Percentiles rank a stretch among this genome's conserved stretches.
These are phyloP conservation scores for Aureobasidium musti DNA, from an alignment of 2,329 filamentous ascomycete genomes.

Conservation along the genomic window DNA sequence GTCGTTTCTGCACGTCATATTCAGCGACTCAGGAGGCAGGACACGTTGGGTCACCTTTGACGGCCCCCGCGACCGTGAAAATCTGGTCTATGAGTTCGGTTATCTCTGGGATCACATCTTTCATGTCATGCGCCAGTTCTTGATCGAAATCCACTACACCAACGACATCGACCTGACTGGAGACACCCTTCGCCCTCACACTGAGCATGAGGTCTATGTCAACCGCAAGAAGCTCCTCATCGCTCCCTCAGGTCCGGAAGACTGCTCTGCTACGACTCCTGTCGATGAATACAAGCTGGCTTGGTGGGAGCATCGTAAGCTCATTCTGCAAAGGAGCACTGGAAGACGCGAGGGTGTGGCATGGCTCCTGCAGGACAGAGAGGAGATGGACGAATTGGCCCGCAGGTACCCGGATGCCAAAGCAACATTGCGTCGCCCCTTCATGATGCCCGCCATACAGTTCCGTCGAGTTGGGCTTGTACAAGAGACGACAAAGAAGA, in stretches of 20 bases:
- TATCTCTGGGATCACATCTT: background rate
- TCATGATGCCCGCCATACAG: background rate
- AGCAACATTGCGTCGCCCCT: background rate
- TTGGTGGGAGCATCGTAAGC: background rate
- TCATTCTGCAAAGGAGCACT: background rate
- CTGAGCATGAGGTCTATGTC: background rate
- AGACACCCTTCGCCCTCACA: background rate
- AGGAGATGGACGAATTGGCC: background rate
- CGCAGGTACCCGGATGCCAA: background rate
- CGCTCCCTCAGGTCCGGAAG: accelerated
- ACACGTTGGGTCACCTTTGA: background rate
- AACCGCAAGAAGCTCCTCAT: background rate
- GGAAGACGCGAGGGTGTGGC: background rate
- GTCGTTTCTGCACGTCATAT: background rate
- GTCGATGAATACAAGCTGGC: background rate
- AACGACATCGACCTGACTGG: background rate
- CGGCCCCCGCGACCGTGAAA: too few relatives aligned
- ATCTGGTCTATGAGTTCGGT: background rate
- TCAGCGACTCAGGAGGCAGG: too few relatives aligned
- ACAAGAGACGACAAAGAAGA: too few relatives aligned
- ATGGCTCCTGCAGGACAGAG: background rate
- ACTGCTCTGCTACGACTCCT: background rate
- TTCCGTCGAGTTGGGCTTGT: background rate
- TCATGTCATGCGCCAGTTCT: background rate
- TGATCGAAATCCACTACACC: background rate